A percentile compares a stretch with the other conserved stretches of the same genome.
Evolutionary conservation across 2,329 filamentous ascomycete genomes (phyloP).

Genomic region (Paramyrothecium sp.): DNA sequence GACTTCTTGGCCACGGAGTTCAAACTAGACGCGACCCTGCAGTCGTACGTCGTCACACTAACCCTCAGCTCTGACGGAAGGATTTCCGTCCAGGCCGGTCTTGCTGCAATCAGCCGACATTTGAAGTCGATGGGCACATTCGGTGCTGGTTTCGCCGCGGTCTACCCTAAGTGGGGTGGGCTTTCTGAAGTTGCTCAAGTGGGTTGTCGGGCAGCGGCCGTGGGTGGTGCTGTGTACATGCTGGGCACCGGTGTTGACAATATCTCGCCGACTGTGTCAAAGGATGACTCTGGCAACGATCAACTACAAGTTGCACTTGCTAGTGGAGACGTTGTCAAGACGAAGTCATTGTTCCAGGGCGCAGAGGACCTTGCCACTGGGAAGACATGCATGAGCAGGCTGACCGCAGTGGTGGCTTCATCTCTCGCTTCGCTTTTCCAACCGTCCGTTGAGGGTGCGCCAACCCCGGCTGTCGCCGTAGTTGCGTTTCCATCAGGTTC

Average conservation of each 20-base stretch:
- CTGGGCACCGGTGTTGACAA: slow-evolving; percentile 66
- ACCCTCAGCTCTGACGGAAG: slow-evolving; percentile 70
- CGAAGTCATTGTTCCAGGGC: slow-evolving; percentile 51
- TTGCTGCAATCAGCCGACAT: slow-evolving; percentile 75
- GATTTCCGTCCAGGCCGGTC: slow-evolving; percentile 61
- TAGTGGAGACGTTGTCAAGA: slow-evolving; percentile 55
- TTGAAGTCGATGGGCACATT: slow-evolving; percentile 84
- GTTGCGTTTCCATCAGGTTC: slow-evolving; percentile 62
- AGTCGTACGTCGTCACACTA: slow-evolving; percentile 62
- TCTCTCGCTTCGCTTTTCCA: slow-evolving; percentile 67
- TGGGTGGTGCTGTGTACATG: slow-evolving; percentile 89
- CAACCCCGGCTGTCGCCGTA: slow-evolving; percentile 71
- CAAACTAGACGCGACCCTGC: slow-evolving; percentile 66
- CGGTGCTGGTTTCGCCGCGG: slow-evolving; percentile 82
- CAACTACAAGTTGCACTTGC: slow-evolving; percentile 50
- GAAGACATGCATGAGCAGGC: slow-evolving; percentile 47
- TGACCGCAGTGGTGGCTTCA: slow-evolving; percentile 69
- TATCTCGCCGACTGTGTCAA: slow-evolving; percentile 12
- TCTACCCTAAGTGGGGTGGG: slow-evolving; percentile 92
- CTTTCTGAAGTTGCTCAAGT: slow-evolving; percentile 88
- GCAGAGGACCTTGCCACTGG: slow-evolving; percentile 27
- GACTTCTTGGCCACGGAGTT: slow-evolving; percentile 62
- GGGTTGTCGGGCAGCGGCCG: slow-evolving; percentile 83
- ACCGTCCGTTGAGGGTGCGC: slow-evolving; percentile 69
- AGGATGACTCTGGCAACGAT: slow-evolving; percentile 17